phyloP scores from a whole-genome alignment of 345 rosid genomes.

The Syzygium oleosum region DNA sequence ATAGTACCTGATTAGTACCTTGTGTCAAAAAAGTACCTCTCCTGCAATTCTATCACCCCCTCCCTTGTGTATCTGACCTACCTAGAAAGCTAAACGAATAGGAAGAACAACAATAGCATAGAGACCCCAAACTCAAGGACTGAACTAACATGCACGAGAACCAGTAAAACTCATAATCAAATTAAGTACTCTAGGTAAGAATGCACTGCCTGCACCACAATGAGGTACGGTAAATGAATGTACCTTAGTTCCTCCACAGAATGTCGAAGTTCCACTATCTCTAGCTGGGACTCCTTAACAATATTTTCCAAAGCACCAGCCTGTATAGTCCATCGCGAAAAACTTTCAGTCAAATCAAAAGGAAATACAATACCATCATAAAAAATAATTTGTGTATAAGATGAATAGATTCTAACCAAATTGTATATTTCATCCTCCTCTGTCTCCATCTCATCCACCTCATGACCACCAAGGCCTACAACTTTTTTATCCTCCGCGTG shows the following conservation, averaged over 20 bases:
- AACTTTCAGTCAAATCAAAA: not conserved
- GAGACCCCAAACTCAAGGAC: not conserved
- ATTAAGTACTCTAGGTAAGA: not conserved
- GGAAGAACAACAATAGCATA: not conserved
- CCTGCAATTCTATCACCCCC: not conserved
- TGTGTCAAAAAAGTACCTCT: not conserved
- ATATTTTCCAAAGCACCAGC: constrained; percentile 95
- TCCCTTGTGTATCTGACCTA: not conserved
- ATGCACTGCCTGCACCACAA: not conserved
- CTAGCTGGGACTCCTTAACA: constrained; percentile 83
- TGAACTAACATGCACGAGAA: constrained; percentile 6
- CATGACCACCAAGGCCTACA: constrained; percentile 15
- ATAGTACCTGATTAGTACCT: not conserved
- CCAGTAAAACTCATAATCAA: not conserved
- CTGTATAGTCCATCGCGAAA: constrained; percentile 18
- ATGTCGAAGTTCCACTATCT: constrained; percentile 73
- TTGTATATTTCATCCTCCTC: constrained; percentile 76
- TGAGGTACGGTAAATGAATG: not conserved
- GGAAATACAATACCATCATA: not conserved
- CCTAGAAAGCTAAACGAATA: not conserved
- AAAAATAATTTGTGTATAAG: not conserved
- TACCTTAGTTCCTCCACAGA: constrained; percentile 78
- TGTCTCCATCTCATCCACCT: constrained; percentile 21
- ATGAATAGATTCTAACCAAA: constrained; percentile 38
- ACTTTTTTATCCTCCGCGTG: constrained; percentile 27